phyloP scores from a whole-genome alignment of 148 eudicot species.

The Rhododendron ovatum region DNA sequence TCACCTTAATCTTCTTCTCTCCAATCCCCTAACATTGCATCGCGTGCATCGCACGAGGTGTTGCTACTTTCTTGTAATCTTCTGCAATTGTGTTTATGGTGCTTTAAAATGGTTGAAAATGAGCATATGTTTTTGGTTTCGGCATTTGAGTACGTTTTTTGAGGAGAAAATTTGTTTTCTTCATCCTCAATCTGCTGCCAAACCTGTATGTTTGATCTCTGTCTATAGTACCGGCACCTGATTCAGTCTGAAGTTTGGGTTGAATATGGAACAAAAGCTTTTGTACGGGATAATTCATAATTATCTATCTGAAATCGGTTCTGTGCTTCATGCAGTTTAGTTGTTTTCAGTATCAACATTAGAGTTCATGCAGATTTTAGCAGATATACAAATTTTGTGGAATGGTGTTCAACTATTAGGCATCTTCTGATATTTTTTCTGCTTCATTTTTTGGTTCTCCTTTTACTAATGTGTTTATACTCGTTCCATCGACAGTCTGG shows the following conservation, averaged over 20 bases:
- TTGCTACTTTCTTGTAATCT: background rate
- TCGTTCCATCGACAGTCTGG: conserved; percentile 55
- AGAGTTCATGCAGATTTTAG: background rate
- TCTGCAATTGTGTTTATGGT: background rate
- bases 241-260: background rate
- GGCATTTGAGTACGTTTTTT: background rate
- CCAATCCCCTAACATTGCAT: too few relatives aligned
- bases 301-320: background rate
- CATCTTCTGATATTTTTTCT: background rate
- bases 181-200: background rate
- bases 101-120: background rate
- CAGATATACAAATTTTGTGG: background rate
- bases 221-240: background rate
- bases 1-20: background rate
- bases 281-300: background rate
- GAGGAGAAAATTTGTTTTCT: background rate
- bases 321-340: background rate
- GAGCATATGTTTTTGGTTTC: background rate
- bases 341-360: background rate
- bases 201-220: background rate
- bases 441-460: background rate
- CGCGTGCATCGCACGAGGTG: too few relatives aligned
- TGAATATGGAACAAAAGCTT: background rate
- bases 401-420: background rate
- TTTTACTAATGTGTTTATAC: background rate